phyloP scores from a whole-genome alignment of 148 eudicot genomes.

The Polygonum maritimum region DNA sequence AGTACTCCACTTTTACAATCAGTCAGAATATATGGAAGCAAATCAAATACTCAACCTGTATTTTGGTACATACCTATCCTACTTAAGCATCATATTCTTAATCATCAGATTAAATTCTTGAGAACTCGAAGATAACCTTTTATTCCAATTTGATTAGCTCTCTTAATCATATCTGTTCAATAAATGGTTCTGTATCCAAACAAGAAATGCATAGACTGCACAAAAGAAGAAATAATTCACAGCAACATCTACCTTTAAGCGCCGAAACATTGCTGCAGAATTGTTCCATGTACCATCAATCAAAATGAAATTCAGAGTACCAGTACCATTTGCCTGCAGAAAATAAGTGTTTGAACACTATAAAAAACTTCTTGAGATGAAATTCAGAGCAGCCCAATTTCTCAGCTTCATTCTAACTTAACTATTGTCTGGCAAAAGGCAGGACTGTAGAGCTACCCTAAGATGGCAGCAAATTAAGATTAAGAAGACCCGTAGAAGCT shows the following conservation, averaged over 20 bases:
- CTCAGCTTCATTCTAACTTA: not conserved
- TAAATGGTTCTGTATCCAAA: not conserved
- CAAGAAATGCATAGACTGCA: not conserved
- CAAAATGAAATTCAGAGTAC: constrained; percentile 55
- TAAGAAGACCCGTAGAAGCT: not conserved
- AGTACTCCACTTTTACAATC: not conserved
- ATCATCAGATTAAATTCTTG: not conserved
- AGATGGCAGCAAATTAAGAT: not conserved
- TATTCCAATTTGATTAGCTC: not conserved
- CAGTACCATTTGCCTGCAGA: constrained; percentile 32
- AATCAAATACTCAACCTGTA: not conserved
- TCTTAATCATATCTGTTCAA: not conserved
- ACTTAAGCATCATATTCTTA: not conserved
- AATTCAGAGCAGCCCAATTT: not conserved
- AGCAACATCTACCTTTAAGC: constrained; percentile 57
- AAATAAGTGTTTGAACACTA: constrained; percentile 5
- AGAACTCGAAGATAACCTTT: not conserved
- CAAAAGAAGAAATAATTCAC: not conserved
- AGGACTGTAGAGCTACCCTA: not conserved
- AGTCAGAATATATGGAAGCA: not conserved
- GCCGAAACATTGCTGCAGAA: constrained; percentile 87
- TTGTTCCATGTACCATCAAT: constrained; percentile 98
- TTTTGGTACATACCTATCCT: not conserved
- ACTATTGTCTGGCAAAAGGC: not conserved
- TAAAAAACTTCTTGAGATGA: constrained; percentile 5